Evolutionary conservation across 371 early-diverging fungal genomes (phyloP).

Genomic region (Mucor plumbeus): DNA sequence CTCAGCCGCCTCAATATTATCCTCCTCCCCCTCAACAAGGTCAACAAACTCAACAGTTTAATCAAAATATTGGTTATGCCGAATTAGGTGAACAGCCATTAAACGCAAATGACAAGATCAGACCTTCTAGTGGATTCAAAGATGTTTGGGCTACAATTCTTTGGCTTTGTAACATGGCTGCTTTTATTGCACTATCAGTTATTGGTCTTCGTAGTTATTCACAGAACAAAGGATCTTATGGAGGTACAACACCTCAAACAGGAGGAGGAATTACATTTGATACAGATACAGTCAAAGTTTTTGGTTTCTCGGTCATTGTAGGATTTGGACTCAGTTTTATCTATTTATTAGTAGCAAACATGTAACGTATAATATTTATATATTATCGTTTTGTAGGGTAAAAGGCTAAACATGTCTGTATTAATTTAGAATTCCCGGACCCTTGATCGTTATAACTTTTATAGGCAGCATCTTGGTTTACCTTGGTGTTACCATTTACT

Average conservation of each 20-base stretch:
- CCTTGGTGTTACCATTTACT: conserved; percentile 57
- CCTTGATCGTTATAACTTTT: conserved; percentile 51
- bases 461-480: conserved; percentile 55
- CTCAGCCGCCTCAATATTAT: conserved; percentile 18
- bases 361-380: conserved; percentile 37
- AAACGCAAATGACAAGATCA: conserved; percentile 31
- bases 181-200: conserved; percentile 66
- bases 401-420: conserved; percentile 1
- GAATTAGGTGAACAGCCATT: conserved; percentile 16
- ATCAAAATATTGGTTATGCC: conserved; percentile 10
- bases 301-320: conserved; percentile 56
- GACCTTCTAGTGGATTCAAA: conserved; percentile 53
- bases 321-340: conserved; percentile 61
- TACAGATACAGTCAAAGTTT: conserved; percentile 52
- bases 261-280: conserved; percentile 43
- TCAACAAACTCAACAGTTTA: conserved; percentile 4
- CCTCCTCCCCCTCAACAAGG: conserved; percentile 13
- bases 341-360: conserved; percentile 54
- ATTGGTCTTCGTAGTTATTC: conserved; percentile 51
- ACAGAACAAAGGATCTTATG: conserved; percentile 19
- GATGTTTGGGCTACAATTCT: conserved; percentile 75
- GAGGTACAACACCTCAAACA: conserved; percentile 37
- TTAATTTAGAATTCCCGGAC: conserved; percentile 40
- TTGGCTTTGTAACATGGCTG: conserved; percentile 63
- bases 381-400: background rate